Evolutionary conservation across 768 basidiomycete species (phyloP).

Genomic region (Panus rudis): DNA sequence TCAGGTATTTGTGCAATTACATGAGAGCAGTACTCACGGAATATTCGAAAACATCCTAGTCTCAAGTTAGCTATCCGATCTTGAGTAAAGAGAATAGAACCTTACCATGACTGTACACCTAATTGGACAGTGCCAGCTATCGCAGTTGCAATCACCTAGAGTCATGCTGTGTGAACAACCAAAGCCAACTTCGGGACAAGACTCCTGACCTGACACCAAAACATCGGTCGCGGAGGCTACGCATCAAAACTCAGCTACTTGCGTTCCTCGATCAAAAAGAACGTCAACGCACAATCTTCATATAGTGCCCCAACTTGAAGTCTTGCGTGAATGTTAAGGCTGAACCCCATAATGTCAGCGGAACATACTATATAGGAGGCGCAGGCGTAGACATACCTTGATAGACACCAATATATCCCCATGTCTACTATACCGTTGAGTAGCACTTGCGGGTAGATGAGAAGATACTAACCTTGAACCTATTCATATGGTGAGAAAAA

Average conservation of each 20-base stretch:
- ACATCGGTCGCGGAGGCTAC: constrained; percentile 34
- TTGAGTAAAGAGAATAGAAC: neutral
- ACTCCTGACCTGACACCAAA: constrained; percentile 39
- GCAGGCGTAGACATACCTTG: constrained; percentile 24
- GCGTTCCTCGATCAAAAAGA: neutral
- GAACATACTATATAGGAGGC: too few species aligned
- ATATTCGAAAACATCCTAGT: constrained; percentile 56
- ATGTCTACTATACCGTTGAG: constrained; percentile 32
- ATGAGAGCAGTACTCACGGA: constrained; percentile 30
- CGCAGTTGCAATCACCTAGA: constrained; percentile 32
- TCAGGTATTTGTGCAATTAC: constrained; percentile 1
- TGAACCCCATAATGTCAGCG: too few species aligned
- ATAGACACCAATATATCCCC: constrained; percentile 56
- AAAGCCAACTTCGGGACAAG: constrained; percentile 7
- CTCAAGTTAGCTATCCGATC: neutral
- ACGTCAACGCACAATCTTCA: constrained; percentile 37
- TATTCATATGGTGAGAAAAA: neutral
- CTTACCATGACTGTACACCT: constrained; percentile 46
- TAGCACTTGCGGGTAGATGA: neutral
- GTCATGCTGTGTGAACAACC: too few species aligned
- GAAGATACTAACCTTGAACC: constrained; percentile 12
- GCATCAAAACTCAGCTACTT: neutral
- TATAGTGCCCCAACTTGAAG: constrained; percentile 72
- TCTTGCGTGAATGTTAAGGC: constrained; percentile 65
- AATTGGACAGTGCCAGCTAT: constrained; percentile 63